Evolutionary conservation across 495 filamentous ascomycete genomes (phyloP).

Genomic region (Aspergillus wentii): DNA sequence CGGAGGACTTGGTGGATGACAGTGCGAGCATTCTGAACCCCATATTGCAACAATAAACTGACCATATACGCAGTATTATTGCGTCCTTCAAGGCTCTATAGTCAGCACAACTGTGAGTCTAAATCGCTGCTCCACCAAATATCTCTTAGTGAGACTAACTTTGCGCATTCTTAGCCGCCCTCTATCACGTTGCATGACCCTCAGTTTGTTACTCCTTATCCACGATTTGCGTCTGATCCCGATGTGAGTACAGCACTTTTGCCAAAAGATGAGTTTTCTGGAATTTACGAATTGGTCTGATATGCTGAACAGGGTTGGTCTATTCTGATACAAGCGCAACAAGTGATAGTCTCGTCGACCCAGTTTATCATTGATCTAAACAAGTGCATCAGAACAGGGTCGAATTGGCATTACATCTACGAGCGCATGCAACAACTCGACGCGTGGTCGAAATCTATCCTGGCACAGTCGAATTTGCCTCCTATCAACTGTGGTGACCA

Average conservation of each 20-base stretch:
- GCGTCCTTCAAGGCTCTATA: slow-evolving; percentile 55
- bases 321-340: slow-evolving; percentile 51
- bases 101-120: slow-evolving; percentile 52
- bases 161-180: slow-evolving; percentile 39
- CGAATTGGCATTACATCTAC: slow-evolving; percentile 41
- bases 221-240: slow-evolving; percentile 45
- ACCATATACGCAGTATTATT: slow-evolving; percentile 43
- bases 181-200: slow-evolving; percentile 51
- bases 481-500: slow-evolving; percentile 34
- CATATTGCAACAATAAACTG: background rate
- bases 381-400: slow-evolving; percentile 30
- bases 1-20: slow-evolving; percentile 63
- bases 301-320: slow-evolving; percentile 41
- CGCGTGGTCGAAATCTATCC: slow-evolving; percentile 41
- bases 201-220: slow-evolving; percentile 53
- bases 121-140: background rate
- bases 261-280: no score
- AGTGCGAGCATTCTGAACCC: slow-evolving; percentile 17
- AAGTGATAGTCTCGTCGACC: slow-evolving; percentile 50
- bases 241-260: slow-evolving; percentile 50
- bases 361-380: slow-evolving; percentile 53
- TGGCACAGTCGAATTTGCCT: slow-evolving; percentile 42
- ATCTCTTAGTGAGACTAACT: no score
- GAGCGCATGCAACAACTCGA: slow-evolving; percentile 54
- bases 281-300: slow-evolving; percentile 6